Conservation (phyloP, 139 green algal species). For the Picochlorum sp. region DNA sequence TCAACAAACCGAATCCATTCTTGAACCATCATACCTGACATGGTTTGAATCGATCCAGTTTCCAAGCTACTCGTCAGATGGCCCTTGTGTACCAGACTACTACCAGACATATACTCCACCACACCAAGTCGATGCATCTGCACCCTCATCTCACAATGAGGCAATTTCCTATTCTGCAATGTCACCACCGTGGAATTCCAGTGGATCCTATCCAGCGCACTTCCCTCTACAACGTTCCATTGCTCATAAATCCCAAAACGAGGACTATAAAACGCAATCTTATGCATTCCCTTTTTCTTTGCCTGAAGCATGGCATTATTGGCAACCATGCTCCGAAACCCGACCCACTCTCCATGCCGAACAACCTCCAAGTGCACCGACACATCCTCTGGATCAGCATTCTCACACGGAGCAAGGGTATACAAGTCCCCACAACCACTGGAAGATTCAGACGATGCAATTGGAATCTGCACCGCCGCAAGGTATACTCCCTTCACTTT, state of each 20-base stretch:
- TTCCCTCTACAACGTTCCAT: slow-evolving; percentile 41
- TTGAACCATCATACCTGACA: slow-evolving; percentile 35
- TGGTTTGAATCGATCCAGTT: slow-evolving; percentile 30
- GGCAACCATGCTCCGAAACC: slow-evolving; percentile 44
- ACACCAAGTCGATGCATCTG: slow-evolving; percentile 42
- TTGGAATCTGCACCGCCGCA: neutral
- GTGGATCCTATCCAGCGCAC: slow-evolving; percentile 5
- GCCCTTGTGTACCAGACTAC: neutral
- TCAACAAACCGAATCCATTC: slow-evolving; percentile 63
- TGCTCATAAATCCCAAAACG: slow-evolving; percentile 70
- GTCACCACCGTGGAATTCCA: slow-evolving; percentile 33
- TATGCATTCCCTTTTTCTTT: slow-evolving; percentile 34
- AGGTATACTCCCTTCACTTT: neutral
- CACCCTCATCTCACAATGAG: slow-evolving; percentile 36
- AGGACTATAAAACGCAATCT: slow-evolving; percentile 57
- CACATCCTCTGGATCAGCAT: neutral
- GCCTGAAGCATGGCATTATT: slow-evolving; percentile 61
- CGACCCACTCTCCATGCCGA: slow-evolving; percentile 45
- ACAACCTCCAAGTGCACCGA: slow-evolving; percentile 24
- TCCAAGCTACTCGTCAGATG: neutral
- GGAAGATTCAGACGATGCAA: neutral
- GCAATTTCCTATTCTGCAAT: slow-evolving; percentile 42
- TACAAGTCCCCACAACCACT: neutral
- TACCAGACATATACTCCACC: neutral
- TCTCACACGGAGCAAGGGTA: neutral